Evolutionary conservation across 2,329 filamentous ascomycete species (phyloP), one percentile per base, ranked within the genome.

Genomic region (Fusarium nisikadoi): DNA sequence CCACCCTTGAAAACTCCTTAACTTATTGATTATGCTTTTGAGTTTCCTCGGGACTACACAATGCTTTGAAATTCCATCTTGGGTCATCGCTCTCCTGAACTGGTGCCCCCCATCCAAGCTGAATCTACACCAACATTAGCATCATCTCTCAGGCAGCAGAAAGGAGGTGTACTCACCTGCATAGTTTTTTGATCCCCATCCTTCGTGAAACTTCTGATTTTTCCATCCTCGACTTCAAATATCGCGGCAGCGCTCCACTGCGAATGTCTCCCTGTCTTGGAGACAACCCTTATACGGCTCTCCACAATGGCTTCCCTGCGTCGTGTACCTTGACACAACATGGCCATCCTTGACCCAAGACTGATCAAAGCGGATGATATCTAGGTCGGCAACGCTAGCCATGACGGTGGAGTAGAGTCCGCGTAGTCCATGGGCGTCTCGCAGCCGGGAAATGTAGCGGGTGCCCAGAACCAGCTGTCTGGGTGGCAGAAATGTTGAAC

Each of bases 71-170:
- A 45, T 73, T 77, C 74, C 69, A 76, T 23, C 75, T 64, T n/a
- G 73, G 71, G 38, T 75, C 72, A 12, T 75, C 42, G 23, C 73
- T 75, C 42, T 69, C 68, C 8, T 63, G 53, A n/a, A 75, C 70
- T n/a, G 72, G 72, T 17, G 70, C 75, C 70, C 73, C 75, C 70
- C 73, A 76, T 4, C 73, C 73, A 25, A 77, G 61, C 25, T 76
- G 71, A 31, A 77, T 76, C 73, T 77, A 23, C 39, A 42, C 36
- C 14, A 27, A 47, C 10, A 23, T 66, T 27, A 52, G 46, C 20
- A 45, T 7, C 5, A 9, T 41, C 9, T 13, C 10, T 31, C n/a
- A n/a, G 14, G 14, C 20, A 23, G 10, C 14, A 19, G 7, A 12
- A 31, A 33, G 12, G 13, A 13, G 23, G 3, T 3, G 7, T 17